Base-by-base conservation (phyloP, 495 filamentous ascomycete genomes). In the Cladorrhinum samala region DNA sequence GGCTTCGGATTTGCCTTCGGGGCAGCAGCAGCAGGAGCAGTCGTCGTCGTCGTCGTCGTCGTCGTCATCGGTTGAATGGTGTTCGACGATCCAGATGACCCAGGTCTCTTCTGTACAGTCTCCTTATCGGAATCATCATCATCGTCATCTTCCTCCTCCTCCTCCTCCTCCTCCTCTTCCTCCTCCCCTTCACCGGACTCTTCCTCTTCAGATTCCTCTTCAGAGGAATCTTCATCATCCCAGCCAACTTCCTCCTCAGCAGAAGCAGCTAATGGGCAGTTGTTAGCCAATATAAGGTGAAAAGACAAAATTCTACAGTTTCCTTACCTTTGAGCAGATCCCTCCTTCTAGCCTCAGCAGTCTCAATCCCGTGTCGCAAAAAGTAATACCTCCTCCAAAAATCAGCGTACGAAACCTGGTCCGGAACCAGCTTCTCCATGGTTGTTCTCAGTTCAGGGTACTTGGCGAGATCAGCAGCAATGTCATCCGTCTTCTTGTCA, bases 311-410 rank as follows among this genome's bases (percentile, higher is more conserved):
- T 18, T 3, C 6, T 3, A 19, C 11, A 33, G 17, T 30, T 5
- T 11, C 63, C 74, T 58, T 76, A 96, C 93, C 93, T 71, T 95
- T 95, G 42, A 99, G 72, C 55, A 99, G 72, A 65, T 97, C 93
- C 63, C 86, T 83, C 67, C 93, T 77, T 72, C 90, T 83, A 61
- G 87, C 83, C 77, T 99, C 93, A 52, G 96, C 90, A n/a, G 85
- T 91, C 72, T 97, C 93, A 55, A 99, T 85, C 19, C 94, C 89
- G 57, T 94, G 85, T 59, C 94, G 76, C 54, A 97, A 73, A 75
- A 96, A 99, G 60, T 96, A 97, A 67, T 99, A 99, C 36, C 93
- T 79, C 58, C 79, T 85, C 94, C 94, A 99, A 68, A 97, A 99
- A 42, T 85, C 81, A 13, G 72, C 79, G 66, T 99, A 99, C 25